A percentile compares a stretch with the other conserved stretches of the same genome.
phyloP scores from a whole-genome alignment of 179 eudicot species.

The Patellifolia procumbens region DNA sequence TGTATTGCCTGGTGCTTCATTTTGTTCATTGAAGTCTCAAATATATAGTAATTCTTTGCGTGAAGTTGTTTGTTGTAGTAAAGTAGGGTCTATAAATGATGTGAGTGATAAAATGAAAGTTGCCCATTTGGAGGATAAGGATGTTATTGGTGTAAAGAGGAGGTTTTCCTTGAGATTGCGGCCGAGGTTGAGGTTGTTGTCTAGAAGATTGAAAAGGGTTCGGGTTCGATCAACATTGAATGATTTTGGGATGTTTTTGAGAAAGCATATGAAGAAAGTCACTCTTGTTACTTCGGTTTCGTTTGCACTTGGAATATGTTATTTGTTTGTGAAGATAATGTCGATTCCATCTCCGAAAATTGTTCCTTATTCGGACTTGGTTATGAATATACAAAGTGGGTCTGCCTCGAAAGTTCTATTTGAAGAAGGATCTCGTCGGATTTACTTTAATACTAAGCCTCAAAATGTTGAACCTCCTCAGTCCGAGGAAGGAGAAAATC shows the following conservation, averaged over 20 bases:
- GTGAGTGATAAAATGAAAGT: constrained; percentile 33
- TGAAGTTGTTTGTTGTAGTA: constrained; percentile 38
- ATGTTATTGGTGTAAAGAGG: constrained; percentile 36
- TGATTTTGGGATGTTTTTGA: constrained; percentile 60
- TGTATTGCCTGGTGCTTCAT: constrained; percentile 32
- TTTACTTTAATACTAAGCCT: constrained; percentile 60
- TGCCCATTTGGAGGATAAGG: constrained; percentile 42
- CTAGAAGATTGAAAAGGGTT: constrained; percentile 50
- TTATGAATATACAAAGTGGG: constrained; percentile 64
- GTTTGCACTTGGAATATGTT: constrained; percentile 67
- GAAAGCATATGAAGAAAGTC: constrained; percentile 64
- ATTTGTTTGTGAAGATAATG: constrained; percentile 64
- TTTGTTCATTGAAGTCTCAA: constrained; percentile 37
- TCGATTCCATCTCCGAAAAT: constrained; percentile 65
- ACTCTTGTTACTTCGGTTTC: constrained; percentile 49
- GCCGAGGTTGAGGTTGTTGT: constrained; percentile 65
- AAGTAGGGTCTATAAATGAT: constrained; percentile 40
- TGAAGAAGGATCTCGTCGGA: constrained; percentile 87
- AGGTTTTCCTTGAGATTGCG: constrained; percentile 65
- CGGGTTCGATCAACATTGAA: constrained; percentile 49
- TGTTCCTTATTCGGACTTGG: constrained; percentile 88
- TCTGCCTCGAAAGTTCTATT: constrained; percentile 69
- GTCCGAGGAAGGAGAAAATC: constrained; percentile 33
- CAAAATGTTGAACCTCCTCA: constrained; percentile 31
- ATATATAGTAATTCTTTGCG: constrained; percentile 27